Base-by-base conservation (phyloP, 2,329 filamentous ascomycete species). In the Chrysoporthe deuterocubensis region DNA sequence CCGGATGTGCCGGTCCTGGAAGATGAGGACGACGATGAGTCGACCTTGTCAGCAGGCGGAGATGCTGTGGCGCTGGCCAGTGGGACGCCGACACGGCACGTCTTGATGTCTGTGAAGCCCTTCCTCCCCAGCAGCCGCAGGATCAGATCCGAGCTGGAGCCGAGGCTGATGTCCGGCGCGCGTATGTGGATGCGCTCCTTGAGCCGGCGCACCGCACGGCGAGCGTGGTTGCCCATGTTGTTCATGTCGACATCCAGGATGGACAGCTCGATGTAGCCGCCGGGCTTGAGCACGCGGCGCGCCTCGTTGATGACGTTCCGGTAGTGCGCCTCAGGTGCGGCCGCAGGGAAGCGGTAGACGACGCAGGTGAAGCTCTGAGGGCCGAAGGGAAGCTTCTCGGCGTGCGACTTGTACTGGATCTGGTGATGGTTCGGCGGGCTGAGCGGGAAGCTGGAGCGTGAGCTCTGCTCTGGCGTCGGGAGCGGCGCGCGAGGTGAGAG, bases 231-330 rank as follows among this genome's bases (percentile, higher is more conserved):
- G 0, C 92, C 92, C 90, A 95, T 94, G 75, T 93, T 93, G 78
- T 93, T 89, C 69, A 96, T 84, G 74, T 96, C 92, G 13, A 93
- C 84, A 71, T 96, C 92, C 1, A 96, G 84, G 48, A 94, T 89
- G 0, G 89, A 90, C 21, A 94, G 81, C 77, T 96, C 92, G n/a
- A 96, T 85, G 74, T 90, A 92, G 0, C 92, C 92, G 13, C 91
- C 91, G 0, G 92, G 91, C 71, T 91, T 90, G 40, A 96, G 82
- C 0, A 95, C 92, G 2, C 92, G 89, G 64, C 92, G 91, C 67
- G 90, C 89, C 77, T 96, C 92, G 0, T 87, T 87, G 21, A 96
- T 82, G 60, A 93, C 85, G 74, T 90, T 90, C 68, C 88, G 86
- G 74, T 93, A 92, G 69, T 90, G 83, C 0, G 86, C 80, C 68